Base-by-base conservation (phyloP, 1,139 yeast genomes). In the Nakaseomyces sp. region DNA sequence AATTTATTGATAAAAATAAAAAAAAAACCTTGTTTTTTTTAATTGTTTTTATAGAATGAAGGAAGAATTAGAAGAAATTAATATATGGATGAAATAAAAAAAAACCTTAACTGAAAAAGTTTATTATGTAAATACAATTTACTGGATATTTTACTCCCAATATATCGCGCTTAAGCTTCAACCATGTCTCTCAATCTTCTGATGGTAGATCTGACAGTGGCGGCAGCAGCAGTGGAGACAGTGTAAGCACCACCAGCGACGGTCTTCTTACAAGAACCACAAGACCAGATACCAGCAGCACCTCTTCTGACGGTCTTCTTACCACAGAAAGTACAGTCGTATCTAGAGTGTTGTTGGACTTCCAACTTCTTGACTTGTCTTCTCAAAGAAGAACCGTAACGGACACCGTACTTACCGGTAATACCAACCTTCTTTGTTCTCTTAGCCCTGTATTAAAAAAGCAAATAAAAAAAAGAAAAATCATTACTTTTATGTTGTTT, bases 181-280 rank as follows among this genome's bases (percentile, higher is more conserved):
- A 95, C 96, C 80, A 93, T 74, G 71, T 93, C 99, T 83, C 99
- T 88, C 77, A 93, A 86, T 84, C 99, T 95, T 81, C 98, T 91
- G 79, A 93, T 91, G 74, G 98, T 91, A 60, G 98, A 89, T 84
- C 99, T 89, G 73, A 89, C 97, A 65, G 98, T 93, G 74, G 96
- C 95, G 69, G 98, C 99, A 71, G 98, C 97, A 69, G 97, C 93
- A 65, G 97, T 89, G 69, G 95, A 83, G 60, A 91, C 91, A 67
- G 96, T 81, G 91, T 93, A 93, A 75, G 99, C 99, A 81, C 98
- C 99, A 73, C 99, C 99, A 65, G 99, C 98, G 69, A 91, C 87
- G 63, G 95, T 84, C 83, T 87, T 91, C 68, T 74, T 76, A 77
- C 98, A 91, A 60, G 95, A 76, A 73, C 78, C 76, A 79, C 98